phyloP scores from a whole-genome alignment of 2,329 filamentous ascomycete species.

The Fusarium denticulatum region DNA sequence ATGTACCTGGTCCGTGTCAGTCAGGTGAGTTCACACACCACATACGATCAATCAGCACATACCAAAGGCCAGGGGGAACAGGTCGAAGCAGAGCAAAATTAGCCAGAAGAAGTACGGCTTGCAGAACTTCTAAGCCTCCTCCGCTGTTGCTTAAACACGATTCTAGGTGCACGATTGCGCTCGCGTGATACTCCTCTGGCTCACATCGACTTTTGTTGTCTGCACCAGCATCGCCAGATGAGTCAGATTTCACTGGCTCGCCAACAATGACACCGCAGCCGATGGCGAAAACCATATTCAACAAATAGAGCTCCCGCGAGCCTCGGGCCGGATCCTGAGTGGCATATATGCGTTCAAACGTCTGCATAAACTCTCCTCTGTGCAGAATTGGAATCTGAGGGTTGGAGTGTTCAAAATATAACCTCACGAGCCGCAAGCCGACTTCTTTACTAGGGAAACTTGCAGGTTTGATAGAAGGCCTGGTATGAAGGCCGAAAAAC shows the following conservation, averaged over 20 bases:
- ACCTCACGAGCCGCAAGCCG: slow-evolving; percentile 75
- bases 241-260: slow-evolving; percentile 62
- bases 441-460: slow-evolving; percentile 83
- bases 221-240: slow-evolving; percentile 47
- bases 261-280: slow-evolving; percentile 91
- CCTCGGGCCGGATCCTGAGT: slow-evolving; percentile 73
- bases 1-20: slow-evolving; percentile 72
- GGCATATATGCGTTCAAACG: slow-evolving; percentile 85
- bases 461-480: slow-evolving; percentile 85
- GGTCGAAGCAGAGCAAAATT: slow-evolving; percentile 92
- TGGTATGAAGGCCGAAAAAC: slow-evolving; percentile 95
- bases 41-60: slow-evolving; percentile 37
- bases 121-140: slow-evolving; percentile 91
- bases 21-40: slow-evolving; percentile 3
- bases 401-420: slow-evolving; percentile 97
- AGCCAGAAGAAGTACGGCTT: slow-evolving; percentile 90
- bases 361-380: slow-evolving; percentile 85
- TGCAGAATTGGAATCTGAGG: slow-evolving; percentile 95
- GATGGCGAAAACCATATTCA: slow-evolving; percentile 98
- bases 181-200: slow-evolving; percentile 96
- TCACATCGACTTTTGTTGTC: slow-evolving; percentile 63
- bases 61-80: slow-evolving; percentile 91
- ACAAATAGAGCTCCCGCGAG: slow-evolving; percentile 86
- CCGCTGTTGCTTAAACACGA: slow-evolving; percentile 84
- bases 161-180: slow-evolving; percentile 91